Percentiles rank a stretch among this genome's conserved stretches.
phyloP scores from a whole-genome alignment of 176 grass and related monocot genomes.

The Neostapfia colusana region DNA sequence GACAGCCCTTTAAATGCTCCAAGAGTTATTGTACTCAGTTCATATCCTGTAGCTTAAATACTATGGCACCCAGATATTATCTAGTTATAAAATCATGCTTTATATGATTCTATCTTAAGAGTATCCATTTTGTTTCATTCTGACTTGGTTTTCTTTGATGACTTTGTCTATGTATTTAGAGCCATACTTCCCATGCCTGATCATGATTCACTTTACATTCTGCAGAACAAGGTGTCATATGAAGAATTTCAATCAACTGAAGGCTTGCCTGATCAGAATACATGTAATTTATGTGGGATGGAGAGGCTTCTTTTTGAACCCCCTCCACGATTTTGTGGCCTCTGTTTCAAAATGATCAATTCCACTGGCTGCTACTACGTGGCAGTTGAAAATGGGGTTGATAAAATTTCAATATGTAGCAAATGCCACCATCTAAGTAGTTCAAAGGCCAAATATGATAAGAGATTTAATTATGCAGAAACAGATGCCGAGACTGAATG shows the following conservation, averaged over 20 bases:
- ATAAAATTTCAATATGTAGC: conserved; percentile 73
- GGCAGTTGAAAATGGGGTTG: conserved; percentile 51
- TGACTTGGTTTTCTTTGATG: conserved; percentile 22
- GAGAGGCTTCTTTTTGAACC: conserved; percentile 83
- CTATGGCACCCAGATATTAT: background rate
- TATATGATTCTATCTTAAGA: conserved; percentile 17
- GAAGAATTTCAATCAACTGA: conserved; percentile 42
- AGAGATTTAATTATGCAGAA: conserved; percentile 71
- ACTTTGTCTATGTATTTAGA: conserved; percentile 25
- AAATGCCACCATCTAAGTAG: conserved; percentile 77
- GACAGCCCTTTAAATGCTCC: conserved; percentile 14
- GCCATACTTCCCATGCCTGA: conserved; percentile 23
- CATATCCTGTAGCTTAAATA: conserved; percentile 2
- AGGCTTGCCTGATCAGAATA: conserved; percentile 66
- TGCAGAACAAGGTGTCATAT: conserved; percentile 50
- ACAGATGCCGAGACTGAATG: conserved; percentile 96
- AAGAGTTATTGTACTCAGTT: conserved; percentile 10
- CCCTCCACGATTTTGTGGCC: conserved; percentile 66
- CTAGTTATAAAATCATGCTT: conserved; percentile 10
- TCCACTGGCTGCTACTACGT: conserved; percentile 75
- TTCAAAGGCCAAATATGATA: conserved; percentile 65
- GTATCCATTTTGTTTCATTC: conserved; percentile 14
- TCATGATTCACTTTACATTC: conserved; percentile 14
- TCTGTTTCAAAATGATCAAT: conserved; percentile 79
- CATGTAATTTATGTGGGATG: conserved; percentile 80